These are phyloP conservation scores for Thielaviopsis punctulata DNA, from an alignment of 2,329 filamentous ascomycete species.

Conservation along the genomic window DNA sequence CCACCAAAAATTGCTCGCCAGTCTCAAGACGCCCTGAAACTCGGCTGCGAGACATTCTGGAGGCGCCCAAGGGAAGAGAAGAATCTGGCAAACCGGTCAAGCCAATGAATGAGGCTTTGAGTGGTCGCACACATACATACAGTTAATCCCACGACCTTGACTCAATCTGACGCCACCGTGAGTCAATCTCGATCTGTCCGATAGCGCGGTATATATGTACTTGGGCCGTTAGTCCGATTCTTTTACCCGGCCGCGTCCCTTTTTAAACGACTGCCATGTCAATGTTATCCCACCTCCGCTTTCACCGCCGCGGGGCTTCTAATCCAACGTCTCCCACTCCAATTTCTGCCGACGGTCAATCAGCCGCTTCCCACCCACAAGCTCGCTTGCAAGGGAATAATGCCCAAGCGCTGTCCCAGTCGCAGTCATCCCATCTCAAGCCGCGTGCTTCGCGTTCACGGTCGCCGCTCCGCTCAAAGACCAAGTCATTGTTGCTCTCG, in stretches of 20 bases:
- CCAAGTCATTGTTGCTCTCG: slow-evolving; percentile 9
- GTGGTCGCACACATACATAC: not conserved
- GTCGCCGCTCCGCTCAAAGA: slow-evolving; percentile 9
- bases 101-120: not conserved
- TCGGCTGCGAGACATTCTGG: not conserved
- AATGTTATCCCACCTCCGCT: slow-evolving; percentile 39
- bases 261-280: not conserved
- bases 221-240: not conserved
- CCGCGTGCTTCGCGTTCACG: not conserved
- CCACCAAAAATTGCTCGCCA: not conserved
- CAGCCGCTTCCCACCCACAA: not conserved
- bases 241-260: not conserved
- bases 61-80: not conserved
- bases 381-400: not conserved
- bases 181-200: not conserved
- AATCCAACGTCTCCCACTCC: slow-evolving; percentile 35
- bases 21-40: not conserved
- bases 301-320: slow-evolving; percentile 39
- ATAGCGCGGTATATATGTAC: not conserved
- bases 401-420: not conserved
- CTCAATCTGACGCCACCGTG: not conserved
- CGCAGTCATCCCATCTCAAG: not conserved
- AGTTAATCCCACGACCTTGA: not conserved
- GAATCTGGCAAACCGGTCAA: not conserved
- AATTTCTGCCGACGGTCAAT: slow-evolving; percentile 15